Percentiles rank a stretch among this genome's conserved stretches.
Evolutionary conservation across 768 basidiomycete genomes (phyloP).

Genomic region (Strobilomyces echinocephalus): DNA sequence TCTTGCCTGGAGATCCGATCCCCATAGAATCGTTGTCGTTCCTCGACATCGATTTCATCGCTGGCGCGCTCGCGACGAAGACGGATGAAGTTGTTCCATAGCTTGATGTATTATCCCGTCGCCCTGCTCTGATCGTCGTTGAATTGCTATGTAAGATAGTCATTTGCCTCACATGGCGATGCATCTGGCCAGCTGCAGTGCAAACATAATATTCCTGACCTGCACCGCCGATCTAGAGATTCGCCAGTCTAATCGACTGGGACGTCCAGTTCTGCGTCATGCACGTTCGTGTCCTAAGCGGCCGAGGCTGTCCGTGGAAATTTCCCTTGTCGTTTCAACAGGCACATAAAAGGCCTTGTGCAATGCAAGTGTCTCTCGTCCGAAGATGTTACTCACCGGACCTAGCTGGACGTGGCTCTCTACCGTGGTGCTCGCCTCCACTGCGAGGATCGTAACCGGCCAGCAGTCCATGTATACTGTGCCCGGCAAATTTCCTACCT

Average conservation of each 20-base stretch:
- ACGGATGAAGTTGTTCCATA: conserved; percentile 1
- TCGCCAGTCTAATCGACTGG: not conserved
- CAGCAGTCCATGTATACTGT: conserved; percentile 41
- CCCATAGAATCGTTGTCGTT: not conserved
- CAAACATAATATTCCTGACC: too few species aligned
- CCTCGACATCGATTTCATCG: not conserved
- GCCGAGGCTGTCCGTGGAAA: conserved; percentile 5
- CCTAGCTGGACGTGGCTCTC: not conserved
- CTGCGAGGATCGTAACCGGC: conserved; percentile 4
- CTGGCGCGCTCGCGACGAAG: not conserved
- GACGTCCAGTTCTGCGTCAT: not conserved
- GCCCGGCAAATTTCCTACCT: conserved; percentile 62
- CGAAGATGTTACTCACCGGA: conserved; percentile 11
- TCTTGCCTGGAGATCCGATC: not conserved
- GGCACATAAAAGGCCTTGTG: conserved; percentile 9
- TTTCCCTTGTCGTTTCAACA: not conserved
- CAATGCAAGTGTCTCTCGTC: not conserved
- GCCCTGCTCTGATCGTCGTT: conserved; percentile 2
- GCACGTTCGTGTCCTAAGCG: conserved; percentile 20
- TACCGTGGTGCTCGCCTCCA: conserved; percentile 5
- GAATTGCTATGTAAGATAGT: conserved; percentile 10
- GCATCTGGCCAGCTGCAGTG: too few species aligned
- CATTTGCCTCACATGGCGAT: conserved; percentile 6
- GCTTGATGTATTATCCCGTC: not conserved
- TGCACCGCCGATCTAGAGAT: not conserved